Evolutionary conservation across 257 asterid genomes (phyloP), one percentile per base, ranked within the genome.

Genomic region (Solanum chilense): DNA sequence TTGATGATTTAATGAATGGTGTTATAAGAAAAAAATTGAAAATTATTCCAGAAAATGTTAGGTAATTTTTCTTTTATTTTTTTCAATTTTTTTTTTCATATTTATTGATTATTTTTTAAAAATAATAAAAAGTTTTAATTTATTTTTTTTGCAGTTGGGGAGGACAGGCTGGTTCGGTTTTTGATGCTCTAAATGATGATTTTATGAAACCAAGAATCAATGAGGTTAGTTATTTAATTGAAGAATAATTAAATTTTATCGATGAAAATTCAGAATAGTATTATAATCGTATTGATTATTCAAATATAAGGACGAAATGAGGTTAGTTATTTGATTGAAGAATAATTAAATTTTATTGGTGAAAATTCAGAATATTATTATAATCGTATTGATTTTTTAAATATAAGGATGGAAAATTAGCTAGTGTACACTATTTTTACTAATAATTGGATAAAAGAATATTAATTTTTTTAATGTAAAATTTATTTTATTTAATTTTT

Each of bases 201-300:
- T 96, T 97, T 93, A 97, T 97, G 99, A 94, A 64, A 74, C 98
- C 99, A 49, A 93, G 97, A 88, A 96, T 93, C 91, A 4, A 89
- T 9, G 98, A 97, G 98, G 99, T 96, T 88, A 71, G 41, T n/a
- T 37, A 44, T 66, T 87, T 64, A 3, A 9, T 52, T 16, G 10
- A 16, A 52, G 9, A 52, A 16, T 52, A 52, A 14, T 49, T 49
- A 14, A 27, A 8, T 68, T 27, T 69, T 4, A 69, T 6, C 6
- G 6, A 6, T 14, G 23, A 69, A 7, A 29, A 29, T 69, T 0
- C 1, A 69, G 6, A 15, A 68, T 68, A 29, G 29, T 12, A 68
- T 13, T 6, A 13, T 68, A 13, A 27, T 2, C 2, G 2, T 68
- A 68, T 13, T 9, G 5, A 16, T 2, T 49, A 14, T 49, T 49